Conservation (phyloP, 2,329 filamentous ascomycete genomes). For the Neonectria punicea region DNA sequence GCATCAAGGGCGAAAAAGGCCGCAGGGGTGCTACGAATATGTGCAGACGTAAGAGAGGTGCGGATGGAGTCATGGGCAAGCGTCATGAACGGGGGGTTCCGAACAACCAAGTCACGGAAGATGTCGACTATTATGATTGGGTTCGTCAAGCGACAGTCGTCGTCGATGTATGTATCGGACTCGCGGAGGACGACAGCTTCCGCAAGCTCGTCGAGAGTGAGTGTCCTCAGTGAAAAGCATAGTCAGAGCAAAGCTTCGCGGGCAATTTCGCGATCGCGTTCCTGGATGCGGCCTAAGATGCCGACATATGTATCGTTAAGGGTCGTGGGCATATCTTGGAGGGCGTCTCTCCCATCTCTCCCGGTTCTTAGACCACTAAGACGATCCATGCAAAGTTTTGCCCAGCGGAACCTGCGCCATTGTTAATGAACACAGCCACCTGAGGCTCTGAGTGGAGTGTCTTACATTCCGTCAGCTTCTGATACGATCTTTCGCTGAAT, state of each 20-base stretch:
- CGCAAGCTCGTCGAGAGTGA: constrained; percentile 38
- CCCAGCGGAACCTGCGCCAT: constrained; percentile 42
- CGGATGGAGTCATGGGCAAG: constrained; percentile 41
- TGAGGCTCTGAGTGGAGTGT: not conserved
- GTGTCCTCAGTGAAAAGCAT: constrained; percentile 40
- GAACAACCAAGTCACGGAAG: constrained; percentile 34
- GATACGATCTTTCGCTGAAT: constrained; percentile 33
- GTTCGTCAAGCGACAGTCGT: constrained; percentile 38
- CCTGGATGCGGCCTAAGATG: constrained; percentile 37
- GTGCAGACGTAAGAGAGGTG: constrained; percentile 32
- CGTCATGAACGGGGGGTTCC: constrained; percentile 24
- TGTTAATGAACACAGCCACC: not conserved
- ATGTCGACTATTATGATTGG: constrained; percentile 31
- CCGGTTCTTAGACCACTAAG: constrained; percentile 35
- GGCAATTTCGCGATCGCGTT: constrained; percentile 36
- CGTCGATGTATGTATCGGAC: constrained; percentile 36
- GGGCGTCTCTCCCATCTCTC: constrained; percentile 34
- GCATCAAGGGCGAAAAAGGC: constrained; percentile 35
- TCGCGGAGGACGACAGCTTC: constrained; percentile 44
- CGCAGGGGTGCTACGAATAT: constrained; percentile 31
- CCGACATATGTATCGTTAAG: constrained; percentile 38
- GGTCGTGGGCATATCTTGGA: constrained; percentile 36
- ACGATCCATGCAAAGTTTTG: constrained; percentile 42
- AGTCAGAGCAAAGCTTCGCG: constrained; percentile 43
- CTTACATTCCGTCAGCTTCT: constrained; percentile 40